These are phyloP conservation scores for Saturnispora hagleri DNA, from an alignment of 805 yeast species.

Conservation along the genomic window DNA sequence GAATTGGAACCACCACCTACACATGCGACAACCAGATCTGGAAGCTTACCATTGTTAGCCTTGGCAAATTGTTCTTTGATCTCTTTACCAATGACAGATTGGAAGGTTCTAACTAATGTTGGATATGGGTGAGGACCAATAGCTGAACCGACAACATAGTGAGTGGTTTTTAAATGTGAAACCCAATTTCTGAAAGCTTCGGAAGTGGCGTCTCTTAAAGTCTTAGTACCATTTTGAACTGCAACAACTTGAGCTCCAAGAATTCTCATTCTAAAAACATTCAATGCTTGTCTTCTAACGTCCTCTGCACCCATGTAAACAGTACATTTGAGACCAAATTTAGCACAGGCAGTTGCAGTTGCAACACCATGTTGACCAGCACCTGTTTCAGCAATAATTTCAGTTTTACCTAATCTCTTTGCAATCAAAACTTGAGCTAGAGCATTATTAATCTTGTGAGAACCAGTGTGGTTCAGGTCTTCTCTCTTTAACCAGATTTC, in stretches of 20 bases:
- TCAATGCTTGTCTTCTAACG: conserved; percentile 95
- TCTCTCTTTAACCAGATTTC: conserved; percentile 97
- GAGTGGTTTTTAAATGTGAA: conserved; percentile 73
- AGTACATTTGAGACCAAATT: conserved; percentile 86
- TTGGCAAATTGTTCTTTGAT: conserved; percentile 83
- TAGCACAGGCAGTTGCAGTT: conserved; percentile 87
- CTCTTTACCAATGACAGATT: conserved; percentile 91
- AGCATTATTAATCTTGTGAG: conserved; percentile 81
- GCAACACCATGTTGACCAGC: conserved; percentile 95
- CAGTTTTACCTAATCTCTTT: conserved; percentile 64
- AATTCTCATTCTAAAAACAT: conserved; percentile 94
- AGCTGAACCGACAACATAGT: conserved; percentile 95
- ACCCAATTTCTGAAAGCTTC: conserved; percentile 98
- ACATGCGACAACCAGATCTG: conserved; percentile 94
- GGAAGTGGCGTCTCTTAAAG: conserved; percentile 94
- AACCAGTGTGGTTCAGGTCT: conserved; percentile 85
- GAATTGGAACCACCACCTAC: conserved; percentile 99
- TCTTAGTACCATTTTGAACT: conserved; percentile 89
- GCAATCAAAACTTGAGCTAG: conserved; percentile 76
- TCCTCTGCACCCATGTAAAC: conserved; percentile 99
- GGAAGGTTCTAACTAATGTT: conserved; percentile 95
- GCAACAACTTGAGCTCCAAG: conserved; percentile 94
- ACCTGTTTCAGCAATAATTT: conserved; percentile 83
- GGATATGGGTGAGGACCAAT: conserved; percentile 99
- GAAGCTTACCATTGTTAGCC: conserved; percentile 72